Percentiles rank a stretch among this genome's conserved stretches.
phyloP scores from a whole-genome alignment of 768 basidiomycete species.

The Macrolepiota albuminosa region DNA sequence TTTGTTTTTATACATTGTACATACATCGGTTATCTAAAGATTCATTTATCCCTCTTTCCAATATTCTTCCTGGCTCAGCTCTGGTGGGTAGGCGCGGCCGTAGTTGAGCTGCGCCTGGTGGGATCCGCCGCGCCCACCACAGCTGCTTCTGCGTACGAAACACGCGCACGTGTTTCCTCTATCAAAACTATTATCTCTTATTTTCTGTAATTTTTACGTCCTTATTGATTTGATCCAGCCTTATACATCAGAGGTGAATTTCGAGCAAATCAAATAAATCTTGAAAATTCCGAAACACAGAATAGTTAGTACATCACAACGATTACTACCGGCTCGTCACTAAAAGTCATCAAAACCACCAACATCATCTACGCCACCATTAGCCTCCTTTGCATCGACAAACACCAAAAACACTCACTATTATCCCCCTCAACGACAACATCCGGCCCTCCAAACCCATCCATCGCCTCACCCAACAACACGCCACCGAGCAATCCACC shows the following conservation, averaged over 20 bases:
- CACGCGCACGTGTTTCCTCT: no score
- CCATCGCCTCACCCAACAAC: conserved; percentile 1
- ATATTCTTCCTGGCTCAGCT: no score
- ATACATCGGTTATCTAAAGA: no score
- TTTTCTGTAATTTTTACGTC: no score
- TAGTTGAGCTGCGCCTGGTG: no score
- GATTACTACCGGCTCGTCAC: background rate
- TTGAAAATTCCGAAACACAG: background rate
- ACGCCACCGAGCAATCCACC: conserved; percentile 21
- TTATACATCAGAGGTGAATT: background rate
- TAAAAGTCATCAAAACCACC: background rate
- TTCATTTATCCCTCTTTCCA: no score
- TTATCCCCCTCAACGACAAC: background rate
- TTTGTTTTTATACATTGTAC: no score
- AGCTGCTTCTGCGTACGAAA: no score
- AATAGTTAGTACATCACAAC: background rate
- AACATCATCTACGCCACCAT: background rate
- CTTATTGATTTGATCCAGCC: no score
- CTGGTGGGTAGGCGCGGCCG: no score
- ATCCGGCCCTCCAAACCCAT: conserved; percentile 1
- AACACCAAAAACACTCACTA: background rate
- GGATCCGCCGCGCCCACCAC: no score
- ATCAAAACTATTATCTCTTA: no score
- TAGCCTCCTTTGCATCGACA: background rate
- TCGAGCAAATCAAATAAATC: background rate